Percentiles rank a stretch among this genome's conserved stretches.
These are phyloP conservation scores for Platanus orientalis DNA, from an alignment of 164 flowering plant genomes.

Conservation along the genomic window DNA sequence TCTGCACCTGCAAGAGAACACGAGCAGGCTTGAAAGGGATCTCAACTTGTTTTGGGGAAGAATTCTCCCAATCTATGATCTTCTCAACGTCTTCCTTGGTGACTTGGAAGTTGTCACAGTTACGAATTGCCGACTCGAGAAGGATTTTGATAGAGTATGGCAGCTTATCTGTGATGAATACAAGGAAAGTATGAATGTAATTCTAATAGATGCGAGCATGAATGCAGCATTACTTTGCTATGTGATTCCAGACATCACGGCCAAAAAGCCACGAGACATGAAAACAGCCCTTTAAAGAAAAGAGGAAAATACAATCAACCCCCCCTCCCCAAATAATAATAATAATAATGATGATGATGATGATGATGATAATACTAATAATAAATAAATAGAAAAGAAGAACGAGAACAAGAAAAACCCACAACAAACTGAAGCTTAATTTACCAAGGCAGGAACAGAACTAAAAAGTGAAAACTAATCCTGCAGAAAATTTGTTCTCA, in stretches of 20 bases:
- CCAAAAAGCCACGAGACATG: too few species aligned
- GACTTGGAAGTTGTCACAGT: conserved; percentile 94
- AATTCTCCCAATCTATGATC: conserved; percentile 93
- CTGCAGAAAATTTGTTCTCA: too few species aligned
- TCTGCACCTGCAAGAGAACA: conserved; percentile 77
- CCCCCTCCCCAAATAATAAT: too few species aligned
- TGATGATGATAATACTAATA: too few species aligned
- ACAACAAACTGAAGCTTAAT: too few species aligned
- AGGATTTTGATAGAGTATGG: conserved; percentile 86
- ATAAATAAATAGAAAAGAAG: too few species aligned
- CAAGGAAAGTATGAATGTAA: not conserved
- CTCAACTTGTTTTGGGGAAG: conserved; percentile 86
- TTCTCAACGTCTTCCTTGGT: conserved; percentile 85
- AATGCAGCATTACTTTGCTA: not conserved
- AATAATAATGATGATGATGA: too few species aligned
- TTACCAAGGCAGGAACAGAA: too few species aligned
- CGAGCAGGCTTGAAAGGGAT: conserved; percentile 99
- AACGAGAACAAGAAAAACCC: too few species aligned
- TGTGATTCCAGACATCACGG: not conserved
- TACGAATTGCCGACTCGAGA: conserved; percentile 87
- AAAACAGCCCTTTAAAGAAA: not conserved
- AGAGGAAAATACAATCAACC: not conserved
- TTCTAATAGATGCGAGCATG: not conserved
- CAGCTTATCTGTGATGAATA: conserved; percentile 57
- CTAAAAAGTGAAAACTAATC: too few species aligned